Base-by-base conservation (phyloP, 805 yeast genomes). In the Vanderwaltozyma tropicalis region DNA sequence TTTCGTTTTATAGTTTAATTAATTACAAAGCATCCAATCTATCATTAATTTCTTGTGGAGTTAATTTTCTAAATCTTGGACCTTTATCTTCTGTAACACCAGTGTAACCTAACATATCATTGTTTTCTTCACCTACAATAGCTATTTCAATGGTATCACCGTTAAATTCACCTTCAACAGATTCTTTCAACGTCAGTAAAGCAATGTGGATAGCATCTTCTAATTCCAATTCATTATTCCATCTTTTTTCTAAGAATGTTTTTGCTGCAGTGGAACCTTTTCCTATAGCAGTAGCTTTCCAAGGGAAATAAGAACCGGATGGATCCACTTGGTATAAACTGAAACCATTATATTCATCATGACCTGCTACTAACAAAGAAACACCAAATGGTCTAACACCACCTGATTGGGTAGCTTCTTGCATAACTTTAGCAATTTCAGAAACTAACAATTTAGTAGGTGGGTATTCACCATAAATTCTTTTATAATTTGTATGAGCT, bases 381-480 rank as follows among this genome's bases (percentile, higher is more conserved):
- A 94, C 96, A 43, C 99, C 99, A 59, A 78, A 92, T n/a, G 98
- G 99, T 59, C 99, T 77, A 45, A 92, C 95, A 63, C 98, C 99
- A 36, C 96, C 98, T 37, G 87, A 79, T 60, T 92, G 98, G 2
- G 97, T 92, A n/a, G 95, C 88, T 61, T 89, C 96, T 63, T 92
- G 99, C 85, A 92, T 94, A 38, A 87, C 80, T 55, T 83, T 83
- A 38, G 99, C 99, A 47, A 92, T 77, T 60, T 92, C 96, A 44
- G 88, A 84, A 20, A 92, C 97, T 50, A 92, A 68, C 46, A 89
- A 81, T 58, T 85, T 83, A 3, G 95, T 92, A 32, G 97, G 96
- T 11, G 98, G 99, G 62, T 92, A 85, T 63, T 92, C 97, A 59
- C 89, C 88, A 66, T 89, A 92, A 43, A 88, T 70, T 58, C 95